Percentiles rank a stretch among this genome's conserved stretches.
phyloP scores from a whole-genome alignment of 495 filamentous ascomycete species.

The Penicillium angulare region DNA sequence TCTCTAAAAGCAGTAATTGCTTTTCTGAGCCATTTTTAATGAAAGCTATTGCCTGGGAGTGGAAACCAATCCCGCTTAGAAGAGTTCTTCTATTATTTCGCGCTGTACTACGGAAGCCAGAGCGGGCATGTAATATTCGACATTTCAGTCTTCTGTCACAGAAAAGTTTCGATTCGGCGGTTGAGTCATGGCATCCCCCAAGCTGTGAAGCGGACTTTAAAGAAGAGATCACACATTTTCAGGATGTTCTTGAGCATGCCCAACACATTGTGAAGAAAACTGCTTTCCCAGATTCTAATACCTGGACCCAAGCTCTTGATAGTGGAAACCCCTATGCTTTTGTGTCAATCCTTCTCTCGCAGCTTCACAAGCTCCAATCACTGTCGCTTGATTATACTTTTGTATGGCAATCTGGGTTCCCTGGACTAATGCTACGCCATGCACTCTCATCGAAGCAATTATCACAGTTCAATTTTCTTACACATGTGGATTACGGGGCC shows the following conservation, averaged over 20 bases:
- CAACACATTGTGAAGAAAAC: slow-evolving; percentile 6
- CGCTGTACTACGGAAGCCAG: slow-evolving; percentile 1
- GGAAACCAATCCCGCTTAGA: slow-evolving; percentile 3
- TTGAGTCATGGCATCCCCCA: slow-evolving; percentile 3
- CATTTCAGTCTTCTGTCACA: slow-evolving; percentile 10
- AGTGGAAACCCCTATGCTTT: slow-evolving; percentile 11
- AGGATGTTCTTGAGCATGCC: slow-evolving; percentile 7
- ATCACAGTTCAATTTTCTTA: slow-evolving; percentile 5
- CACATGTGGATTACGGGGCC: slow-evolving; percentile 6
- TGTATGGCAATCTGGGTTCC: slow-evolving; percentile 15
- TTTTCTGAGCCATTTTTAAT: slow-evolving; percentile 3
- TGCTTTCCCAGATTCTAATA: slow-evolving; percentile 5
- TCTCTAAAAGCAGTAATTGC: slow-evolving; percentile 1
- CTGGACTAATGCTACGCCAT: slow-evolving; percentile 14
- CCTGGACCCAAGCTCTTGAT: slow-evolving; percentile 8
- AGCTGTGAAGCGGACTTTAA: slow-evolving; percentile 3
- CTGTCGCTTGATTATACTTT: slow-evolving; percentile 11
- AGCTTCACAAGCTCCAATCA: slow-evolving; percentile 8
- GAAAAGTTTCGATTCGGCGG: not conserved
- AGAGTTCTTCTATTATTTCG: slow-evolving; percentile 9
- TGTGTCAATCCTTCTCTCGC: slow-evolving; percentile 11
- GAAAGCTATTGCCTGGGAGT: slow-evolving; percentile 4
- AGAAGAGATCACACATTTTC: slow-evolving; percentile 3
- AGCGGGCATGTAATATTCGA: slow-evolving; percentile 4
- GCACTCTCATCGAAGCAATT: slow-evolving; percentile 8